phyloP scores from a whole-genome alignment of 1,139 yeast genomes.

The Yamadazyma conglobata region DNA sequence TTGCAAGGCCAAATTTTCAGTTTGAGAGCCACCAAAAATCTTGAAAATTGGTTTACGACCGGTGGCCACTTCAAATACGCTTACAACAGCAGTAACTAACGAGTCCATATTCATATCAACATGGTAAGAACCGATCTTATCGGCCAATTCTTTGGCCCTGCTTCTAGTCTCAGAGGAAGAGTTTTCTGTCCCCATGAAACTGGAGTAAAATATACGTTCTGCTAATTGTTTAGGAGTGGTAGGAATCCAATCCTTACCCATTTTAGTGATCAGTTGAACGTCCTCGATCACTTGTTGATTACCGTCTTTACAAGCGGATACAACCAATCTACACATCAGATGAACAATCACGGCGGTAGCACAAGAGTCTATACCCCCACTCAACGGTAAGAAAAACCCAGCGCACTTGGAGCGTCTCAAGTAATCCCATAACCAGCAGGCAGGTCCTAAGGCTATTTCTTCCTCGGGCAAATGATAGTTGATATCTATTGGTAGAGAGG shows the following conservation, averaged over 20 bases:
- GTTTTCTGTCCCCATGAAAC: slow-evolving; percentile 94
- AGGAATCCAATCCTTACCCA: slow-evolving; percentile 58
- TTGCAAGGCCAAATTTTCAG: slow-evolving; percentile 90
- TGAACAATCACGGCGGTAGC: slow-evolving; percentile 94
- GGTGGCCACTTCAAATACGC: slow-evolving; percentile 81
- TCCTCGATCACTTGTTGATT: slow-evolving; percentile 74
- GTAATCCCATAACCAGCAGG: slow-evolving; percentile 99
- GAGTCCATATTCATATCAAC: slow-evolving; percentile 88
- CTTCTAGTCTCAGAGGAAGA: slow-evolving; percentile 82
- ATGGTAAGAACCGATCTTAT: slow-evolving; percentile 81
- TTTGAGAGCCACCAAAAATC: slow-evolving; percentile 87
- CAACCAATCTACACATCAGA: slow-evolving; percentile 88
- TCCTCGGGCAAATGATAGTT: slow-evolving; percentile 82
- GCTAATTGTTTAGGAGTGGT: slow-evolving; percentile 73
- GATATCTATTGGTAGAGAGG: slow-evolving; percentile 50
- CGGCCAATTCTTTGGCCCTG: slow-evolving; percentile 78
- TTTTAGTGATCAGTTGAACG: slow-evolving; percentile 59
- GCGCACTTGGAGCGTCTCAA: slow-evolving; percentile 84
- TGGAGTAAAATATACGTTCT: slow-evolving; percentile 72
- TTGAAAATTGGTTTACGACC: slow-evolving; percentile 86
- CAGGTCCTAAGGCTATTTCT: slow-evolving; percentile 96
- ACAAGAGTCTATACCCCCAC: slow-evolving; percentile 98
- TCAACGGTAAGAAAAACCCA: slow-evolving; percentile 87
- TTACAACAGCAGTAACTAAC: slow-evolving; percentile 69
- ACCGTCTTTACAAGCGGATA: slow-evolving; percentile 60